These are phyloP conservation scores for Suillus clintonianus DNA, from an alignment of 768 basidiomycete genomes.

Conservation along the genomic window DNA sequence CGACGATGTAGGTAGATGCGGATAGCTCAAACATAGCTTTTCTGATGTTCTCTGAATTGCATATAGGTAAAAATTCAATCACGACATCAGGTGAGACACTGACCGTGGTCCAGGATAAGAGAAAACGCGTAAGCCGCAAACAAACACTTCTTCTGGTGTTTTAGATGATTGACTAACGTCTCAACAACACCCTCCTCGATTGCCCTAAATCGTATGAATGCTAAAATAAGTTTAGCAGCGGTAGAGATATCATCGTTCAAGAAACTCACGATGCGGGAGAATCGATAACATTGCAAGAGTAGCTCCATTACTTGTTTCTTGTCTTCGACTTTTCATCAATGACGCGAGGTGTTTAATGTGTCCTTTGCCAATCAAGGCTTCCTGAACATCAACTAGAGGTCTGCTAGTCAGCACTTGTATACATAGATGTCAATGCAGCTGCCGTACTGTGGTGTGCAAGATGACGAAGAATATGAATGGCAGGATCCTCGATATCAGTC, in stretches of 20 bases:
- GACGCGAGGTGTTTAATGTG: background rate
- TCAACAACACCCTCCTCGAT: background rate
- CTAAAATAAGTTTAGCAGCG: background rate
- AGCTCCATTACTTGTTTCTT: constrained; percentile 1
- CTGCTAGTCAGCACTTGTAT: background rate
- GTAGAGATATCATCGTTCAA: background rate
- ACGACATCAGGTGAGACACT: background rate
- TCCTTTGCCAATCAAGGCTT: background rate
- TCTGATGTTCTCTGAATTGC: background rate
- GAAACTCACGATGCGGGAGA: constrained; percentile 1
- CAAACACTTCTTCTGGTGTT: background rate
- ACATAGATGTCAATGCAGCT: background rate
- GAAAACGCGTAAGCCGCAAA: constrained; percentile 8
- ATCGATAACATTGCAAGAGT: background rate
- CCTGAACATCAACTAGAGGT: background rate
- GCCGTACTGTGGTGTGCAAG: background rate
- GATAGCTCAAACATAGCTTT: background rate
- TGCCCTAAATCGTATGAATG: background rate
- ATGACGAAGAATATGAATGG: constrained; percentile 3
- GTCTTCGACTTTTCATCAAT: constrained; percentile 1
- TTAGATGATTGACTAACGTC: constrained; percentile 2
- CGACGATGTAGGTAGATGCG: background rate
- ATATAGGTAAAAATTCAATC: background rate
- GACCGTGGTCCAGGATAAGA: background rate
- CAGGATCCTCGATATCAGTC: constrained; percentile 7